Base-by-base conservation (phyloP, 2,329 filamentous ascomycete genomes). In the Botrytis squamosa region DNA sequence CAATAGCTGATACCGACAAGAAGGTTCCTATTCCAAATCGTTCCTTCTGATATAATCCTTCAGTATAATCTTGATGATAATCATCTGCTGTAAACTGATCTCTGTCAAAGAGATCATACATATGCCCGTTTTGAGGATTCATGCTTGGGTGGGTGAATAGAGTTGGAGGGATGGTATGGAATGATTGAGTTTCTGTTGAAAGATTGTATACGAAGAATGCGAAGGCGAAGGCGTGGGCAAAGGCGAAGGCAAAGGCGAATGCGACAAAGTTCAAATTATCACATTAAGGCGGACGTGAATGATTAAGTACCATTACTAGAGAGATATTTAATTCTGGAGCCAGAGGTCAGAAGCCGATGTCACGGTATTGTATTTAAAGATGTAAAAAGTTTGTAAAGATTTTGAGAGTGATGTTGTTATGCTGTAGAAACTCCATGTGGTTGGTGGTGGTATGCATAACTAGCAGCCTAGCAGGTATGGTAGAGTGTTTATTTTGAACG, bases 51-150 rank as follows among this genome's bases (percentile, higher is more conserved):
- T 72, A 44, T 73, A 71, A 36, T 72, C 77, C 70, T 79, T 73
- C 73, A 66, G 79, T n/a, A n/a, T 78, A 81, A 71, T 81, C 78
- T 77, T 82, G 81, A 71, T 81, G 80, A 72, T 81, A 82, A 73
- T 80, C 77, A 42, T 74, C 46, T 14, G 44, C 75, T 60, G 66
- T 59, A 29, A 75, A 70, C 18, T 76, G 76, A 76, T 81, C 78
- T 79, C 76, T 77, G 69, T 79, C 76, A 72, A 79, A 79, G 64
- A 79, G 76, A 68, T 79, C 77, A 62, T 77, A 68, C 62, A 76
- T 70, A 67, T 69, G 73, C 62, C 75, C 73, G 63, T 78, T 67
- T 74, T 76, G 73, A 68, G 75, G 71, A 75, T 77, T 78, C 80
- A 82, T 82, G 75, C 76, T 80, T 78, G 78, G 77, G 76, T 79